These are phyloP conservation scores for Escallonia rubra DNA, from an alignment of 129 eudicot genomes.

Conservation along the genomic window DNA sequence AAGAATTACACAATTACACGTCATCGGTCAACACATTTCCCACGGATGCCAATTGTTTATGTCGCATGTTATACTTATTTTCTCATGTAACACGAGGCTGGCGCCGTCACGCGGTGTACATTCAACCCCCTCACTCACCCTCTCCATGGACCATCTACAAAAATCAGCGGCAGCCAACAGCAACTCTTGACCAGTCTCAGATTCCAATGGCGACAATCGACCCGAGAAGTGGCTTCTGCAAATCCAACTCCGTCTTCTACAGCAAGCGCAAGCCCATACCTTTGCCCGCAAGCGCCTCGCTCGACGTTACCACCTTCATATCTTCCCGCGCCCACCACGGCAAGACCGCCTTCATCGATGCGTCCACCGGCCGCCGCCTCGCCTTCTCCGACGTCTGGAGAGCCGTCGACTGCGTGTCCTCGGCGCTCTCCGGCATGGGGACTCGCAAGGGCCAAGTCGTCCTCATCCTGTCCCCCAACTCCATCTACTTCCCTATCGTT, in stretches of 20 bases:
- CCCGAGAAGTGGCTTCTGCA: constrained; percentile 57
- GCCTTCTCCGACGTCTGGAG: constrained; percentile 67
- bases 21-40: too few relatives aligned
- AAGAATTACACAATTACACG: too few relatives aligned
- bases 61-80: too few relatives aligned
- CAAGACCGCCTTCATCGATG: constrained; percentile 74
- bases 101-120: too few relatives aligned
- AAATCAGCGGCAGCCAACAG: too few relatives aligned
- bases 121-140: too few relatives aligned
- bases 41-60: too few relatives aligned
- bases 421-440: constrained; percentile 48
- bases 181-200: too few relatives aligned
- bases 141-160: too few relatives aligned
- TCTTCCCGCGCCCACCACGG: constrained; percentile 82
- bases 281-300: constrained; percentile 38
- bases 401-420: constrained; percentile 68
- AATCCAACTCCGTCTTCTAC: constrained; percentile 65
- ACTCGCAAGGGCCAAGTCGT: constrained; percentile 77
- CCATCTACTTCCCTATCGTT: constrained; percentile 78
- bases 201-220: constrained; percentile 16
- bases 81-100: too few relatives aligned
- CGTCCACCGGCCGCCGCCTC: constrained; percentile 66
- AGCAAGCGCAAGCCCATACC: constrained; percentile 80
- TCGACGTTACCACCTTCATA: constrained; percentile 87
- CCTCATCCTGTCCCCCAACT: constrained; percentile 80